Evolutionary conservation across 2,329 filamentous ascomycete species (phyloP).

Genomic region (Claviceps spartinae): DNA sequence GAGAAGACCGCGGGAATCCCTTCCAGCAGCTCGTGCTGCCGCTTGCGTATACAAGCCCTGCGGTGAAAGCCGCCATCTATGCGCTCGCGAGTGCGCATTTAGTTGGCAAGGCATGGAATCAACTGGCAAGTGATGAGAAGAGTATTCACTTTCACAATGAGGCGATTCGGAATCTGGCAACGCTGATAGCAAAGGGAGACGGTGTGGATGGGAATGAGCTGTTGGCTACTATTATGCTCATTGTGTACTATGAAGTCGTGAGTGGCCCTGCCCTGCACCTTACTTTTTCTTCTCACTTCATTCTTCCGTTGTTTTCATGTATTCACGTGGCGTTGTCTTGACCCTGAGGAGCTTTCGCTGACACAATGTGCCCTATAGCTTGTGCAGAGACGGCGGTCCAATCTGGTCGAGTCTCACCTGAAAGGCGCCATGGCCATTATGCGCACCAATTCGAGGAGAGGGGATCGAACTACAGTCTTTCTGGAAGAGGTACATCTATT

Average conservation of each 20-base stretch:
- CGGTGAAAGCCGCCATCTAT: constrained; percentile 71
- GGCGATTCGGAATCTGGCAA: constrained; percentile 43
- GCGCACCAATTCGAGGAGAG: constrained; percentile 29
- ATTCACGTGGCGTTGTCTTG: background rate
- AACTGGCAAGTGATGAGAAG: constrained; percentile 29
- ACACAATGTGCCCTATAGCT: constrained; percentile 25
- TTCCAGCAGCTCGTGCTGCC: constrained; percentile 51
- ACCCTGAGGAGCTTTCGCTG: background rate
- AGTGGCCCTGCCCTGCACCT: constrained; percentile 15
- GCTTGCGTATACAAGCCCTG: constrained; percentile 37
- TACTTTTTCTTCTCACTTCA: background rate
- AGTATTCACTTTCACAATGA: constrained; percentile 46
- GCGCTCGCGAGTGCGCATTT: constrained; percentile 75
- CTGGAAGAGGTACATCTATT: constrained; percentile 37
- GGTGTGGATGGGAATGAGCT: constrained; percentile 42
- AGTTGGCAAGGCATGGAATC: constrained; percentile 46
- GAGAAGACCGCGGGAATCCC: constrained; percentile 48
- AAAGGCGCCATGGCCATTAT: constrained; percentile 50
- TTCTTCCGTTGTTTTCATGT: background rate
- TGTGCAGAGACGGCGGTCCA: constrained; percentile 45
- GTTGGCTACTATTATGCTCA: constrained; percentile 45
- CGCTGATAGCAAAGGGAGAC: constrained; percentile 39
- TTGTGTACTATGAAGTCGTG: constrained; percentile 52
- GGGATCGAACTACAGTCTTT: constrained; percentile 40
- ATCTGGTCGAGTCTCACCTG: constrained; percentile 46